Evolutionary conservation across 768 basidiomycete genomes (phyloP).

Genomic region (Sporobolomyces roseus): DNA sequence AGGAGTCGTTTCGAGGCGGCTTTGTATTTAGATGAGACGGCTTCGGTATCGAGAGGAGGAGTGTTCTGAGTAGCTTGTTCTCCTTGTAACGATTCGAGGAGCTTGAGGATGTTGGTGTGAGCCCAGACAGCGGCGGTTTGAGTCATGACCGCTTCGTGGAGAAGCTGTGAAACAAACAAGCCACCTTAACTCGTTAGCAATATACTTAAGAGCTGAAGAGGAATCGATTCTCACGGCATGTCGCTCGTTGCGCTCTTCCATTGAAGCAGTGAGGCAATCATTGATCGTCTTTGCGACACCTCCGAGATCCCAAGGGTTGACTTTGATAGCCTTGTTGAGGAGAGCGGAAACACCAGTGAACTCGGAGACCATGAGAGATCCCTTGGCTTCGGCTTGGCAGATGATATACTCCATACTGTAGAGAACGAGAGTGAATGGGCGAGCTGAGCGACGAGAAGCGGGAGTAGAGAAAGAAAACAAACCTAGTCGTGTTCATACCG

Average conservation of each 20-base stretch:
- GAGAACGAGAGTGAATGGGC: neutral
- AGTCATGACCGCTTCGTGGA: conserved; percentile 80
- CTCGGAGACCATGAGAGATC: conserved; percentile 84
- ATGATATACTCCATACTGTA: conserved; percentile 75
- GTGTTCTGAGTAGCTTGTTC: conserved; percentile 77
- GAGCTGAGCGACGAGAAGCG: neutral
- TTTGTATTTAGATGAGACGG: conserved; percentile 61
- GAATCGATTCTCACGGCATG: conserved; percentile 56
- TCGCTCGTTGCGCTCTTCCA: conserved; percentile 66
- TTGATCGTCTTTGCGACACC: conserved; percentile 82
- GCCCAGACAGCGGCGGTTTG: conserved; percentile 97
- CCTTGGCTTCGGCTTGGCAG: conserved; percentile 79
- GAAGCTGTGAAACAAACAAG: conserved; percentile 37
- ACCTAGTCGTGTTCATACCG: conserved; percentile 95
- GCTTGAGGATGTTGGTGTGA: conserved; percentile 77
- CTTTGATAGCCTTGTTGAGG: conserved; percentile 80
- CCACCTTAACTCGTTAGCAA: neutral
- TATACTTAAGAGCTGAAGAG: neutral
- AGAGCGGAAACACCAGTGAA: conserved; percentile 96
- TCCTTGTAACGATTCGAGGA: conserved; percentile 72
- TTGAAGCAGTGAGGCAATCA: conserved; percentile 74
- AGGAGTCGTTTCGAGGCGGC: conserved; percentile 76
- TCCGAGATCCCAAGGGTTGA: conserved; percentile 94
- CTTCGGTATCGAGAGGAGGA: conserved; percentile 68
- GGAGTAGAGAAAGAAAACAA: neutral